Conservation (phyloP, 116 monocot genomes). For the Papilionanthe hybrid region DNA sequence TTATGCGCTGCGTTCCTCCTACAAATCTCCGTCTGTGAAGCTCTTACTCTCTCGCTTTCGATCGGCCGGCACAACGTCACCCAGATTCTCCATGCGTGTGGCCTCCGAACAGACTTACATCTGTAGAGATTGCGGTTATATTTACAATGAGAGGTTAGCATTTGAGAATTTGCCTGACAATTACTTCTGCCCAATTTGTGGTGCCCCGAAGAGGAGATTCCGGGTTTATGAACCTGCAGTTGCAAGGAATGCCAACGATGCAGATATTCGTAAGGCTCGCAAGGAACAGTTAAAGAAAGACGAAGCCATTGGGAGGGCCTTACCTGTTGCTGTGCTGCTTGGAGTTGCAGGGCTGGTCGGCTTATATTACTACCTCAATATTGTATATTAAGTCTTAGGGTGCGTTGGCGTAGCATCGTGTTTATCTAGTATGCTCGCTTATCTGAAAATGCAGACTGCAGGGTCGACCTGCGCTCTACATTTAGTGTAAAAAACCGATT, state of each 20-base stretch:
- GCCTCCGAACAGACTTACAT: slow-evolving; percentile 82
- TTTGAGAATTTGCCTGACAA: slow-evolving; percentile 92
- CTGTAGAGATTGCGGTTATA: slow-evolving; percentile 94
- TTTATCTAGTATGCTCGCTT: no score
- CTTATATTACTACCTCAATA: slow-evolving; percentile 87
- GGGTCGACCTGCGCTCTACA: no score
- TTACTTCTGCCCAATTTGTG: slow-evolving; percentile 94
- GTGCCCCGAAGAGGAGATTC: slow-evolving; percentile 89
- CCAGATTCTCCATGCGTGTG: slow-evolving; percentile 75
- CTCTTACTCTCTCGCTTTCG: slow-evolving; percentile 25
- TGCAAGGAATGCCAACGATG: slow-evolving; percentile 54
- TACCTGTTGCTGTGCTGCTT: slow-evolving; percentile 60
- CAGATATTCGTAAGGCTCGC: slow-evolving; percentile 58
- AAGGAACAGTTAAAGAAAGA: slow-evolving; percentile 74
- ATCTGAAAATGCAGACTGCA: no score
- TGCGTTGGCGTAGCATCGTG: no score
- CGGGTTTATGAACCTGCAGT: slow-evolving; percentile 62
- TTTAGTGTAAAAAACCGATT: no score
- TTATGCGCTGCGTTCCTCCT: slow-evolving; percentile 51
- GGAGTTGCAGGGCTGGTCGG: slow-evolving; percentile 63
- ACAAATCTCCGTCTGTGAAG: slow-evolving; percentile 56
- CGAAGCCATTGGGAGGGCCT: slow-evolving; percentile 68
- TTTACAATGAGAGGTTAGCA: slow-evolving; percentile 87
- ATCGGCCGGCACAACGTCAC: slow-evolving; percentile 9
- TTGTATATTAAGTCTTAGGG: slow-evolving; percentile 30